These are phyloP conservation scores for Boletus subparvulus DNA, from an alignment of 768 basidiomycete species.

Conservation along the genomic window DNA sequence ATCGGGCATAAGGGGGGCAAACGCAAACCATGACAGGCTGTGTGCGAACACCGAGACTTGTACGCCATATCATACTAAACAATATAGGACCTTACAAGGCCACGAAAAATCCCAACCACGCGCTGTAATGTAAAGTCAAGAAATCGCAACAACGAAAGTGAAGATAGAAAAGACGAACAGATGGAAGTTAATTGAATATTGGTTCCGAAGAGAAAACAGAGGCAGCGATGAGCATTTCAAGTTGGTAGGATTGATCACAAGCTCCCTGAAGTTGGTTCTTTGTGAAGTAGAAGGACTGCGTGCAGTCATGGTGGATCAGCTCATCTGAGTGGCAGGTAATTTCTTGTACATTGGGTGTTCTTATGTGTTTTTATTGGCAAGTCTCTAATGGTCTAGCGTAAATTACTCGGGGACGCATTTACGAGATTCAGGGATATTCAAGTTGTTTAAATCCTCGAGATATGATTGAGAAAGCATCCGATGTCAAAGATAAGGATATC, in stretches of 20 bases:
- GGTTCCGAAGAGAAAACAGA: no score
- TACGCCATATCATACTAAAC: neutral
- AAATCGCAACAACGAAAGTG: neutral
- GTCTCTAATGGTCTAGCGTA: no score
- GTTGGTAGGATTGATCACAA: conserved; percentile 3
- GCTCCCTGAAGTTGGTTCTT: conserved; percentile 7
- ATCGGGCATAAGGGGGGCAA: no score
- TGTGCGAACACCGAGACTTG: neutral
- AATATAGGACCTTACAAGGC: neutral
- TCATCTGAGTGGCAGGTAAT: neutral
- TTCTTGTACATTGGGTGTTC: neutral
- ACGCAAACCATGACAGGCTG: conserved; percentile 54
- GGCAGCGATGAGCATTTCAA: conserved; percentile 3
- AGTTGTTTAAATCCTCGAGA: neutral
- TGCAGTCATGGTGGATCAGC: conserved; percentile 5
- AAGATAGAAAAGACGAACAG: neutral
- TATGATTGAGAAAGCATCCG: neutral
- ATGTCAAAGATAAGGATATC: conserved; percentile 41
- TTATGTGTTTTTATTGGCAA: neutral
- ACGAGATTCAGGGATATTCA: neutral
- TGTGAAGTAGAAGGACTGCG: neutral
- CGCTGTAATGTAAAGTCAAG: neutral
- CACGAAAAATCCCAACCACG: conserved; percentile 6
- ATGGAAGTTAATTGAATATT: no score
- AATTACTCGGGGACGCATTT: neutral